Conservation (phyloP, 2,329 filamentous ascomycete genomes). For the Stachybotrys elegans region DNA sequence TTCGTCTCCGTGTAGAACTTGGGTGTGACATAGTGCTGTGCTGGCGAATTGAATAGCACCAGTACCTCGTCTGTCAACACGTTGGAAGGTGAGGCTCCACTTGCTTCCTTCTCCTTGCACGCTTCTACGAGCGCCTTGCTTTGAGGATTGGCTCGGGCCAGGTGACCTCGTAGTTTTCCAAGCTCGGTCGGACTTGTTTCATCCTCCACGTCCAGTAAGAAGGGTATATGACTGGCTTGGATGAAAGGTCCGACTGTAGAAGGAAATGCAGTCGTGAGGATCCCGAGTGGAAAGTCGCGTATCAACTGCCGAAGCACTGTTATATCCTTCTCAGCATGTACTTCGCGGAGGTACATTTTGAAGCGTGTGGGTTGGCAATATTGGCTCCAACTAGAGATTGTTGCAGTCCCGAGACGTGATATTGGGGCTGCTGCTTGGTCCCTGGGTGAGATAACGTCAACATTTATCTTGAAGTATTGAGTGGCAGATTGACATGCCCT, state of each 20-base stretch:
- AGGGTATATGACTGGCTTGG: slow-evolving; percentile 58
- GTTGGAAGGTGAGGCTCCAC: slow-evolving; percentile 10
- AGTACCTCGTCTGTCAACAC: slow-evolving; percentile 50
- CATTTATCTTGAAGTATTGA: too few species aligned
- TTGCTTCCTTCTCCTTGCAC: slow-evolving; percentile 8
- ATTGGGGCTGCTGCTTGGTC: too few species aligned
- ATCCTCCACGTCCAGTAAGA: slow-evolving; percentile 46
- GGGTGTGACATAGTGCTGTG: slow-evolving; percentile 62
- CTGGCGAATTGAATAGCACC: slow-evolving; percentile 54
- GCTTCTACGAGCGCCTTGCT: slow-evolving; percentile 54
- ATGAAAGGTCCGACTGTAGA: slow-evolving; percentile 44
- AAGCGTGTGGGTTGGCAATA: too few species aligned
- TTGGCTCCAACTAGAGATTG: too few species aligned
- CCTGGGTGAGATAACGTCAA: too few species aligned
- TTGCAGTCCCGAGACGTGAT: too few species aligned
- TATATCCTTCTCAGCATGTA: slow-evolving; percentile 47
- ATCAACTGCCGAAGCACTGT: slow-evolving; percentile 50
- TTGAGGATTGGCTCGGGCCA: slow-evolving; percentile 60
- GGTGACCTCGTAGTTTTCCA: slow-evolving; percentile 50
- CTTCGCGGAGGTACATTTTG: slow-evolving; percentile 57
- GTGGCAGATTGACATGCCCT: too few species aligned
- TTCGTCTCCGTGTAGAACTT: slow-evolving; percentile 66
- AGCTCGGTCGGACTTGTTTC: slow-evolving; percentile 33
- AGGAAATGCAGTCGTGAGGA: slow-evolving; percentile 56
- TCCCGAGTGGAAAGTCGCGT: slow-evolving; percentile 53